Percentiles rank a stretch among this genome's conserved stretches.
These are phyloP conservation scores for Fusarium bactridioides DNA, from an alignment of 2,329 filamentous ascomycete species.

Conservation along the genomic window DNA sequence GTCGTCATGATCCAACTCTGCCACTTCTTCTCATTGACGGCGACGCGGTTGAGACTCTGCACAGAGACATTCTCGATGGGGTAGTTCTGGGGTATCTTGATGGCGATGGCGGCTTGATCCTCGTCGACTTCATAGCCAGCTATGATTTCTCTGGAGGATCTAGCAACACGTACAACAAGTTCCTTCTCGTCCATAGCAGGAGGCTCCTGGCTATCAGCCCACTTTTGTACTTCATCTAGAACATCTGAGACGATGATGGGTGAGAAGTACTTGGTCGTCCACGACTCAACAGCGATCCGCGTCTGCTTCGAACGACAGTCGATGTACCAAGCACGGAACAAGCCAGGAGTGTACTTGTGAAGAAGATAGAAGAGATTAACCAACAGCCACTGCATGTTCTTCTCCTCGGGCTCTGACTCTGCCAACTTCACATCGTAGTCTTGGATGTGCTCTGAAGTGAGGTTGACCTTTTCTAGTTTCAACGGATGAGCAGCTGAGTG, in stretches of 20 bases:
- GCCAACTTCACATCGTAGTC: conserved; percentile 61
- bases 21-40: conserved; percentile 92
- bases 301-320: conserved; percentile 83
- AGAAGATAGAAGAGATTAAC: conserved; percentile 86
- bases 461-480: conserved; percentile 74
- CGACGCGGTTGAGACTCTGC: conserved; percentile 80
- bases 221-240: conserved; percentile 72
- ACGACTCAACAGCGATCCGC: conserved; percentile 78
- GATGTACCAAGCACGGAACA: conserved; percentile 87
- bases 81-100: conserved; percentile 81
- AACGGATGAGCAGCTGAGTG: conserved; percentile 77
- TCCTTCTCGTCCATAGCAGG: conserved; percentile 61
- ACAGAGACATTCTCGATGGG: conserved; percentile 83
- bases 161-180: conserved; percentile 74
- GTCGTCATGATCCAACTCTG: conserved; percentile 87
- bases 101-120: conserved; percentile 80
- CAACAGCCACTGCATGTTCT: conserved; percentile 82
- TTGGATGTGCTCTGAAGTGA: conserved; percentile 64
- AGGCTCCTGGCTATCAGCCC: conserved; percentile 65
- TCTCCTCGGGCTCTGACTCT: conserved; percentile 69
- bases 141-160: conserved; percentile 76
- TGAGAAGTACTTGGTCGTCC: conserved; percentile 87
- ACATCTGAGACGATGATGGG: conserved; percentile 71
- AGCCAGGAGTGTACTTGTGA: conserved; percentile 77
- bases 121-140: conserved; percentile 91